These are phyloP conservation scores for Stereum hirsutum DNA, from an alignment of 1,284 basidiomycete genomes.

Conservation along the genomic window DNA sequence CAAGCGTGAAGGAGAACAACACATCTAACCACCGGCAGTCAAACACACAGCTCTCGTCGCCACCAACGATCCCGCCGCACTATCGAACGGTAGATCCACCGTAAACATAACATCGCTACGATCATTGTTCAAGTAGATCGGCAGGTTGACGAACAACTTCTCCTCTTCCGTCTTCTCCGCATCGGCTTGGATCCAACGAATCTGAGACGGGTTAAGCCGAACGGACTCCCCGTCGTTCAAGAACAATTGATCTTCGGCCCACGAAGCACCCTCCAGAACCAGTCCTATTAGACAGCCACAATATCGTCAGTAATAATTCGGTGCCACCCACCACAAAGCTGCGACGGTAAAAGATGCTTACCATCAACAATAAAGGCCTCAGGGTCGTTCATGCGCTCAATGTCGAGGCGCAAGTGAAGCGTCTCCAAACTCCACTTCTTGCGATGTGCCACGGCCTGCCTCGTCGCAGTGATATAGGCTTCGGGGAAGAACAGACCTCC, in stretches of 20 bases:
- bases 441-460: slow-evolving; percentile 86
- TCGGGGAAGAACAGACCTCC: slow-evolving; percentile 94
- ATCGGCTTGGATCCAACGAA: slow-evolving; percentile 77
- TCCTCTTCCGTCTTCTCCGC: slow-evolving; percentile 25
- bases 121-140: slow-evolving; percentile 89
- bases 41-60: slow-evolving; percentile 78
- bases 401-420: slow-evolving; percentile 69
- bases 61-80: slow-evolving; percentile 52
- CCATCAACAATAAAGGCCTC: slow-evolving; percentile 81
- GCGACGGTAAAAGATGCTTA: slow-evolving; percentile 25
- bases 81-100: slow-evolving; percentile 70
- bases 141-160: slow-evolving; percentile 64
- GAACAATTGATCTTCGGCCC: slow-evolving; percentile 55
- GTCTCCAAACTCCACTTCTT: slow-evolving; percentile 90
- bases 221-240: slow-evolving; percentile 80
- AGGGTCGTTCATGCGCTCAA: slow-evolving; percentile 69
- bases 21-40: slow-evolving; percentile 53
- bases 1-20: no score
- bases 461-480: slow-evolving; percentile 89
- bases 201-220: slow-evolving; percentile 67
- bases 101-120: slow-evolving; percentile 87
- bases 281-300: slow-evolving; percentile 44
- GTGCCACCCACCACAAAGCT: not conserved
- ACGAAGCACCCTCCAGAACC: slow-evolving; percentile 78
- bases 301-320: not conserved